Percentiles rank a stretch among this genome's conserved stretches.
Conservation (phyloP, 139 green algal genomes). For the Chlamydomonas sphaeroides region DNA sequence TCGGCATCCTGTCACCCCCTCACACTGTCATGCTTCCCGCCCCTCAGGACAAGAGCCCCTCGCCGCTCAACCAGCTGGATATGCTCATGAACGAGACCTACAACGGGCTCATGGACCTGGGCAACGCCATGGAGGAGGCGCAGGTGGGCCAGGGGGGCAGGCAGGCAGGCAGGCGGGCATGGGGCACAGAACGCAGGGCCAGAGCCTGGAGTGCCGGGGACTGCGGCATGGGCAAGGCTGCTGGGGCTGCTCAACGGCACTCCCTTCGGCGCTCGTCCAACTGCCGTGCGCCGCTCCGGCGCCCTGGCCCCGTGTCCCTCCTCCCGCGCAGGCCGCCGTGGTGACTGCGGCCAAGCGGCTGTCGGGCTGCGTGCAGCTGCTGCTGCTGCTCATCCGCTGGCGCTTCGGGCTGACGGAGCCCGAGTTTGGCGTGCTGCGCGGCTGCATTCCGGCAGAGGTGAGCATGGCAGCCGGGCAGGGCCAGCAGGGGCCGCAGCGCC, state of each 20-base stretch:
- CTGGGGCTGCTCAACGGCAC: no score
- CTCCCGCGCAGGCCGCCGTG: conserved; percentile 33
- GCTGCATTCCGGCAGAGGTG: conserved; percentile 43
- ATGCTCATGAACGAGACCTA: conserved; percentile 73
- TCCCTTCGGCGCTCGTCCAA: no score
- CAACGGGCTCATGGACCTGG: conserved; percentile 41
- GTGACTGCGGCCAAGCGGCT: conserved; percentile 36
- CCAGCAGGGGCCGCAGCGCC: no score
- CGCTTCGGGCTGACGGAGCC: conserved; percentile 42
- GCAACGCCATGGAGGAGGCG: conserved; percentile 43
- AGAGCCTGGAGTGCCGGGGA: no score
- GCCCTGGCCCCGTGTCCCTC: no score
- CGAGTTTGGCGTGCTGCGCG: conserved; percentile 25
- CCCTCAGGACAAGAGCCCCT: conserved; percentile 69
- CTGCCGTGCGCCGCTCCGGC: no score
- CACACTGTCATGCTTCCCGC: background rate
- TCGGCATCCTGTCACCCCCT: no score
- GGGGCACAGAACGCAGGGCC: no score
- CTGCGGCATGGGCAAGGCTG: no score
- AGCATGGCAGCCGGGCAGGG: no score
- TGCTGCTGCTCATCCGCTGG: conserved; percentile 64
- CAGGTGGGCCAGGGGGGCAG: background rate
- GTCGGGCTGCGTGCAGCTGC: conserved; percentile 54
- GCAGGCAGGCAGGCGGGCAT: no score
- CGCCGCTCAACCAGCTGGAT: conserved; percentile 71